A percentile compares a stretch with the other conserved stretches of the same genome.
phyloP scores from a whole-genome alignment of 306 rosid genomes.

The Gastrolobium bilobum region DNA sequence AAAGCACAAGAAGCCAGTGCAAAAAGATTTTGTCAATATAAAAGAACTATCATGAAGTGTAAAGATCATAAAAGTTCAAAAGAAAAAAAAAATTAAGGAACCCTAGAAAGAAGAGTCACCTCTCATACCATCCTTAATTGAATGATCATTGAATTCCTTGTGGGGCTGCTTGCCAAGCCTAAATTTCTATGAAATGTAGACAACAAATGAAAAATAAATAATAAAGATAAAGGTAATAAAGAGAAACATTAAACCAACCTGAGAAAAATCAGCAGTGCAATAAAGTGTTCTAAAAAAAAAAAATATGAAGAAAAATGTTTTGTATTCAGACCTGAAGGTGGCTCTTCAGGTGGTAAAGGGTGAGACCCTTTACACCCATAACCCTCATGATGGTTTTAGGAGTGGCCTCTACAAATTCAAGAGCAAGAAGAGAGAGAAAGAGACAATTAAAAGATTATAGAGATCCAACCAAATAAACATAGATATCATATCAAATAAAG shows the following conservation, averaged over 20 bases:
- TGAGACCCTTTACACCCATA: conserved; percentile 99
- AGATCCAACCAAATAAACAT: not conserved
- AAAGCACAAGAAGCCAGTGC: conserved; percentile 72
- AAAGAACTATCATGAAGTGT: conserved; percentile 45
- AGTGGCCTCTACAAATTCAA: conserved; percentile 79
- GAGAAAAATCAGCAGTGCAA: conserved; percentile 7
- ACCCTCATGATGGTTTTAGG: conserved; percentile 99
- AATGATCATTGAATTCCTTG: conserved; percentile 97
- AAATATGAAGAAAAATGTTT: conserved; percentile 36
- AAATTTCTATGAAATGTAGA: conserved; percentile 66
- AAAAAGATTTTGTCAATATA: conserved; percentile 46
- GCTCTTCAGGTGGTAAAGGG: conserved; percentile 99
- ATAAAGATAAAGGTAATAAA: conserved; percentile 46
- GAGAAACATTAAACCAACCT: conserved; percentile 39
- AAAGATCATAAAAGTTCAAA: conserved; percentile 44
- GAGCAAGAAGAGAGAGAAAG: not conserved
- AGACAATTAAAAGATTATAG: not conserved
- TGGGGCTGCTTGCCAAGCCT: conserved; percentile 99
- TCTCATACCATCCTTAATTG: conserved; percentile 90
- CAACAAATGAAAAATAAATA: conserved; percentile 44
- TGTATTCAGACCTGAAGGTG: conserved; percentile 89
- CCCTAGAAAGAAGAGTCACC: conserved; percentile 79
- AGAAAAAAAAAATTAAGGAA: conserved; percentile 41
- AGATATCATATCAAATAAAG: not conserved
- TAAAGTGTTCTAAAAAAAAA: conserved; percentile 46